Evolutionary conservation across 805 yeast species (phyloP), one percentile per base, ranked within the genome.

Genomic region (Candida coquimbonensis): DNA sequence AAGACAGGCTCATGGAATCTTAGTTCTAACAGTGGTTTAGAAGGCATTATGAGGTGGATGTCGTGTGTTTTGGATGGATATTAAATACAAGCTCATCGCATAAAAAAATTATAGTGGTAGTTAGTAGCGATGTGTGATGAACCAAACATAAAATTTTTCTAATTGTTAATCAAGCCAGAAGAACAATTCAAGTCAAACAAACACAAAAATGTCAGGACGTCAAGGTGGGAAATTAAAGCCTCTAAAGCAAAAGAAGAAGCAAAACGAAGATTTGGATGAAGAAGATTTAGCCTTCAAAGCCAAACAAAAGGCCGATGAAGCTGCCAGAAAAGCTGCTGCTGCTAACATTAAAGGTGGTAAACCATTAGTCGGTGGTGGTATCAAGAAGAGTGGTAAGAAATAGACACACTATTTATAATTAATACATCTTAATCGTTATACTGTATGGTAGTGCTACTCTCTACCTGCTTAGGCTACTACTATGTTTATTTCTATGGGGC

Each of bases 151-250:
- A 29, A 29, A 29, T 33, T 33, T 16, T 33, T 33, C 16, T 33
- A 4, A 2, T 34, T 11, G 16, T 17, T 11, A 34, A 17, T n/a
- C n/a, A n/a, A n/a, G n/a, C 12, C 11, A 27, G 3, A 2, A 27
- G 12, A 11, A 27, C 29, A 9, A 27, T 27, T 27, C 3, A 27
- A 27, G 7, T 5, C 27, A 9, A 39, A 3, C 11, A 31, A 39
- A n/a, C 21, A 2, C 21, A 21, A 42, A 38, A 39, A 88, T 89
- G 96, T 88, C 96, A 42, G 89, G 96, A 60, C 89, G 96, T 73
- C 96, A 90, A 75, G 97, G 97, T 63, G 97, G 97, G 62, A 90
- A 90, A 67, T 81, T 90, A 49, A 90, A 90, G 80, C 97, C 73
- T 48, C 56, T 69, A 48, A 69, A 69, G 62, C 85, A 91, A 56